Evolutionary conservation across 2,329 filamentous ascomycete species (phyloP), one percentile per base, ranked within the genome.

Genomic region (Fusarium sublunatum): DNA sequence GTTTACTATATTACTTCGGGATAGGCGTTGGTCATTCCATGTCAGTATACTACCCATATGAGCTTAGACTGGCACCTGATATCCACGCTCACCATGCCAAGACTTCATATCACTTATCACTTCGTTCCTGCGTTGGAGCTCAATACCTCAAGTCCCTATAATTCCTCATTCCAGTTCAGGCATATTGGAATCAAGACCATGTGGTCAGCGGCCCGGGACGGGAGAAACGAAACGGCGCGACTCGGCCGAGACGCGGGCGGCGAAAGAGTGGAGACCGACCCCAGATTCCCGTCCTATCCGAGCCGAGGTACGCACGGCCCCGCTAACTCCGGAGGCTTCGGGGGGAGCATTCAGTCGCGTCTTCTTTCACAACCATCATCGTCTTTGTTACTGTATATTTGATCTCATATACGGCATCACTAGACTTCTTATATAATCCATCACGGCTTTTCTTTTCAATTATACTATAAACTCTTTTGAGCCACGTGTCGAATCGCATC

Each of bases 241-340:
- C 56, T 69, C 64, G 67, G 67, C 67, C 67, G 67, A 68, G 51
- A 59, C 26, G 32, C 24, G 32, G 24, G 31, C 29, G 54, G 45
- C 26, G 15, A 25, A 36, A 19, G 11, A 47, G 53, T 50, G 59
- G 60, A 40, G 41, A 45, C 39, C 19, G 25, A 57, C 63, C 62
- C 63, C 62, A 40, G 63, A 57, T 61, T 56, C 42, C 54, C 32
- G 43, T 53, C 62, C 63, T 65, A 58, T 19, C 26, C 46, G 39
- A 68, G 36, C 68, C 68, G 68, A 70, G 68, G 64, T 47, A 49
- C 28, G 43, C n/a, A 22, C 43, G 49, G 50, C 32, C 38, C 53
- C 39, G 38, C 50, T 28, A 13, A 38, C 28, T 22, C 36, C 13
- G 55, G 36, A 46, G 25, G 28, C 29, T 53, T 45, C 42, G 43